Percentiles rank a stretch among this genome's conserved stretches.
Conservation (phyloP, 345 rosid species). For the Corymbia maculata region DNA sequence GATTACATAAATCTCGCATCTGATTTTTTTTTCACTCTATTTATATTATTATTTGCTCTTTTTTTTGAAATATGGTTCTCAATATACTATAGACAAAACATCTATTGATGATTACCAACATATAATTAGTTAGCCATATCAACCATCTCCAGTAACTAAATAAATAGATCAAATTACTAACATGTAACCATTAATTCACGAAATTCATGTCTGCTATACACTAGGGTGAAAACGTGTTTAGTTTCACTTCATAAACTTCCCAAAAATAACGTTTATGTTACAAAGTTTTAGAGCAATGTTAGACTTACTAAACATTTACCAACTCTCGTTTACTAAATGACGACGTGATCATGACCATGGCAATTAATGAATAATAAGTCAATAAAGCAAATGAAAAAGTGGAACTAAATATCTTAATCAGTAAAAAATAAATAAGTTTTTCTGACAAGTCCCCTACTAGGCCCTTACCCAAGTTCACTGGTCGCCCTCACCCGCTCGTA, state of each 20-base stretch:
- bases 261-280: not conserved
- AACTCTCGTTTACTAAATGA: not conserved
- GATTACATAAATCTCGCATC: no score
- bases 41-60: no score
- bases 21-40: rapidly evolving
- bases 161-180: not conserved
- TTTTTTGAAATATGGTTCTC: not conserved
- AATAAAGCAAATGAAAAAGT: no score
- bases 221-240: not conserved
- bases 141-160: no score
- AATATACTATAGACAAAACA: not conserved
- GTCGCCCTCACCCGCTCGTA: no score
- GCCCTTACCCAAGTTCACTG: no score
- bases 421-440: no score
- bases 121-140: not conserved
- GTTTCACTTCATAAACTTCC: not conserved
- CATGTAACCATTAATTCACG: not conserved
- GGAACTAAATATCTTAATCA: no score
- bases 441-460: no score
- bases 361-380: no score
- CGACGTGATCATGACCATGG: not conserved
- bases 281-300: not conserved
- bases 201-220: not conserved
- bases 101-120: not conserved
- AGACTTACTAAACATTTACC: not conserved